These are phyloP conservation scores for Leishmania tropica DNA, from an alignment of 208 protist species.

Conservation along the genomic window DNA sequence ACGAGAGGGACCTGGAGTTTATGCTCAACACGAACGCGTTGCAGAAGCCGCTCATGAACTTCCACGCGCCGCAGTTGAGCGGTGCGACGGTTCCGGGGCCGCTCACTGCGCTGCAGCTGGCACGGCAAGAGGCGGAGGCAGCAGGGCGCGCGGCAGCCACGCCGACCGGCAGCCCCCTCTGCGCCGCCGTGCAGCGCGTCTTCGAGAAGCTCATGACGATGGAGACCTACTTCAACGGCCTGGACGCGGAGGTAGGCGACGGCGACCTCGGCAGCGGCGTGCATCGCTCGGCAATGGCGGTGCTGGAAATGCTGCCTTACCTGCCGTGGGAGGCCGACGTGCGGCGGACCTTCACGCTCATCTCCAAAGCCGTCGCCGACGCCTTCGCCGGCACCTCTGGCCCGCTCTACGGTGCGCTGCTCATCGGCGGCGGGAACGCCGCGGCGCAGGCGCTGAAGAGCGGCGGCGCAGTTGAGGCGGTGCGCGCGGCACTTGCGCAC, in stretches of 20 bases:
- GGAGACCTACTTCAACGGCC: slow-evolving; percentile 50
- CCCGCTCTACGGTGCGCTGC: slow-evolving; percentile 66
- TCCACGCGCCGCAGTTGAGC: slow-evolving; percentile 39
- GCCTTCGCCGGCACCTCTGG: slow-evolving; percentile 63
- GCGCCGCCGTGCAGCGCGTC: slow-evolving; percentile 21
- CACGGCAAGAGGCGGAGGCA: slow-evolving; percentile 28
- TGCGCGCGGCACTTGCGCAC: slow-evolving; percentile 40
- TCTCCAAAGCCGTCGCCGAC: slow-evolving; percentile 59
- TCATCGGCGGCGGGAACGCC: slow-evolving; percentile 40
- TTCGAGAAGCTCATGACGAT: slow-evolving; percentile 35
- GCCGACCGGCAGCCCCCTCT: slow-evolving; percentile 7
- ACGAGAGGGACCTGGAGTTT: slow-evolving; percentile 41
- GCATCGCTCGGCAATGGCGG: slow-evolving; percentile 34
- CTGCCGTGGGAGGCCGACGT: slow-evolving; percentile 48
- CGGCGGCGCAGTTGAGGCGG: slow-evolving; percentile 19
- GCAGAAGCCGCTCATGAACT: slow-evolving; percentile 53
- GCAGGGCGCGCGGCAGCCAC: neutral
- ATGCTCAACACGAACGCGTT: slow-evolving; percentile 44
- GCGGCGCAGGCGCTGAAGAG: slow-evolving; percentile 25
- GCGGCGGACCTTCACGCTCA: slow-evolving; percentile 39
- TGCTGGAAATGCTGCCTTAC: slow-evolving; percentile 40
- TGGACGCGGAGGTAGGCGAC: slow-evolving; percentile 69
- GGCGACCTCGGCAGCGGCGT: slow-evolving; percentile 71
- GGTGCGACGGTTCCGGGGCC: slow-evolving; percentile 29
- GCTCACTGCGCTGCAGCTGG: slow-evolving; percentile 44